Base-by-base conservation (phyloP, 805 yeast genomes). In the Starmera dryadoides region DNA sequence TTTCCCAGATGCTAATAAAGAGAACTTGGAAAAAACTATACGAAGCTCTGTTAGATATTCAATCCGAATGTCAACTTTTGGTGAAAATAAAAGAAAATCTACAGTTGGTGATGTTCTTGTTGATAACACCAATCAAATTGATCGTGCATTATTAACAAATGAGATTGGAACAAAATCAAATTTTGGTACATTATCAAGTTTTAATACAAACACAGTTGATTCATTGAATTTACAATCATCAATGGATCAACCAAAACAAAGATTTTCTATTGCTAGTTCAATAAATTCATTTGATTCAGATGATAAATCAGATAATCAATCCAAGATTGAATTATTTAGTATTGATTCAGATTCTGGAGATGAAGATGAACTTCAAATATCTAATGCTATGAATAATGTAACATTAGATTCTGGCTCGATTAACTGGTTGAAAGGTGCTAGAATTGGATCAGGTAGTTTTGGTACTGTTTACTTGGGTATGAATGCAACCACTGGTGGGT, bases 361-460 rank as follows among this genome's bases (percentile, higher is more conserved):
- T n/a, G 44, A 49, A 1, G 4, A 5, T 17, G 51, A 49, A 15
- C 36, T 21, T 2, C 35, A 33, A 6, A 6, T 32, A 14, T 5
- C 34, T 6, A 32, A 42, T 10, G 9, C 34, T 10, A 11, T 33
- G 16, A 38, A 40, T 18, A 46, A 40, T 11, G 51, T 44, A 8
- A 45, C 42, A 18, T 18, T 47, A 26, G 44, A 57, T 31, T 64
- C 63, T 4, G 83, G 85, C 1, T 93, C 95, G 4, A 71, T 78
- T 30, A 77, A 85, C 33, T 93, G 98, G 98, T 71, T 88, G 33
- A 84, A 84, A 50, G 98, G 98, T 35, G 86, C 95, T 0, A 68
- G 88, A 35, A 87, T 93, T 47, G 98, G 98, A 0, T 81, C 91
- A 9, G 98, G 98, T 3, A 81, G 94, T 43, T 93, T 88, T 67